These are phyloP conservation scores for Metschnikowia lunata DNA, from an alignment of 805 yeast genomes.

Conservation along the genomic window DNA sequence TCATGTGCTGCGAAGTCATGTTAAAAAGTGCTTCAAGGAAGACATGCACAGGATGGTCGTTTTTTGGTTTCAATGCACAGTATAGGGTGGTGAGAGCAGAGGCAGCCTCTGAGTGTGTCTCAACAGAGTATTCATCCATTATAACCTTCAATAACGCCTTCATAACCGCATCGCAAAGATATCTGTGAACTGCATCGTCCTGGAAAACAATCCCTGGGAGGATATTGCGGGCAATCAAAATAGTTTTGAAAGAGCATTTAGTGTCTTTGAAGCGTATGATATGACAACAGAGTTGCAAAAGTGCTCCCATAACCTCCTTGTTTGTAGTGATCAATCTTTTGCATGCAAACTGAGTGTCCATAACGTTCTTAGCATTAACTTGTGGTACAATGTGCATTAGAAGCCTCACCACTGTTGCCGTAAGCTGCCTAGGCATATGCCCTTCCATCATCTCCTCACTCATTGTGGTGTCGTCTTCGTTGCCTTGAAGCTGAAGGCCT, in stretches of 20 bases:
- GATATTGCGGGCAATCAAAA: slow-evolving; percentile 71
- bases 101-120: slow-evolving; percentile 90
- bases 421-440: slow-evolving; percentile 84
- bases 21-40: slow-evolving; percentile 52
- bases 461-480: slow-evolving; percentile 71
- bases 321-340: slow-evolving; percentile 63
- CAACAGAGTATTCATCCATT: slow-evolving; percentile 71
- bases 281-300: slow-evolving; percentile 69
- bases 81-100: slow-evolving; percentile 78
- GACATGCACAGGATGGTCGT: slow-evolving; percentile 62
- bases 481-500: slow-evolving; percentile 53
- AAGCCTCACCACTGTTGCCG: slow-evolving; percentile 85
- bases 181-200: slow-evolving; percentile 72
- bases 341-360: slow-evolving; percentile 60
- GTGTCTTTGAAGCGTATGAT: slow-evolving; percentile 81
- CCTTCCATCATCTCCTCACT: slow-evolving; percentile 99
- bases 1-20: slow-evolving; percentile 52
- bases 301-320: slow-evolving; percentile 68
- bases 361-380: slow-evolving; percentile 47
- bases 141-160: slow-evolving; percentile 66
- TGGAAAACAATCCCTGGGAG: slow-evolving; percentile 63
- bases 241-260: slow-evolving; percentile 87
- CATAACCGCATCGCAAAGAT: slow-evolving; percentile 59
- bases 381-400: slow-evolving; percentile 87
- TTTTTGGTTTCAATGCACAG: slow-evolving; percentile 64